Evolutionary conservation across 768 basidiomycete genomes (phyloP).

Genomic region (Asterophora lycoperdoides): DNA sequence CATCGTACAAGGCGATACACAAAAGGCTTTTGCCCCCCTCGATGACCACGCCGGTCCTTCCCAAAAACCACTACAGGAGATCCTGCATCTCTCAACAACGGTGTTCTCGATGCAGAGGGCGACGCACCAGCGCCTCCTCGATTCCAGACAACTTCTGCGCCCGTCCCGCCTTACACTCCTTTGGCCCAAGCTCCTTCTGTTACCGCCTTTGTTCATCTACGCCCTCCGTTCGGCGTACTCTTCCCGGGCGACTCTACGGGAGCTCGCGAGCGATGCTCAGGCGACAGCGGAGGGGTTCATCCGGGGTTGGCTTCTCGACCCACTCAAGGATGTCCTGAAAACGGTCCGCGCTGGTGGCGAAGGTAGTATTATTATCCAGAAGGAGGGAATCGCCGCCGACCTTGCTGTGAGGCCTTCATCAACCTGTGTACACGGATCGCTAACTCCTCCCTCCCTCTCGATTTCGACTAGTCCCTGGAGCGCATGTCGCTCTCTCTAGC

Average conservation of each 20-base stretch:
- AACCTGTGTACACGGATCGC: not conserved
- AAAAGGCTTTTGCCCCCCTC: constrained; percentile 10
- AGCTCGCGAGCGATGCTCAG: constrained; percentile 53
- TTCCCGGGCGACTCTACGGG: constrained; percentile 53
- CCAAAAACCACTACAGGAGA: constrained; percentile 4
- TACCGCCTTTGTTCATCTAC: constrained; percentile 66
- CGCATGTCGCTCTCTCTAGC: constrained; percentile 89
- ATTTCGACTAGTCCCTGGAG: constrained; percentile 66
- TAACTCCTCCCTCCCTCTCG: not conserved
- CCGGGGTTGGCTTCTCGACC: constrained; percentile 81
- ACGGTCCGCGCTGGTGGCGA: constrained; percentile 83
- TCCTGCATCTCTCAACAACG: constrained; percentile 25
- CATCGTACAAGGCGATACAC: constrained; percentile 18
- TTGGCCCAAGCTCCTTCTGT: constrained; percentile 79
- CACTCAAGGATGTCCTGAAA: constrained; percentile 72
- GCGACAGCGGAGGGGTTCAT: constrained; percentile 74
- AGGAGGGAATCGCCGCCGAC: constrained; percentile 82
- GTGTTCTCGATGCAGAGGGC: constrained; percentile 27
- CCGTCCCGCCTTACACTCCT: constrained; percentile 65
- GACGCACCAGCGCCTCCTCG: constrained; percentile 27
- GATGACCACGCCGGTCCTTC: not conserved
- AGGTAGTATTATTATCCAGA: constrained; percentile 67
- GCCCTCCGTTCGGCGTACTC: constrained; percentile 47
- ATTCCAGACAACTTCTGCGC: constrained; percentile 43
- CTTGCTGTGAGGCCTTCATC: constrained; percentile 54